Conservation (phyloP, 495 filamentous ascomycete species). For the Staphylotrichum tortipilum region DNA sequence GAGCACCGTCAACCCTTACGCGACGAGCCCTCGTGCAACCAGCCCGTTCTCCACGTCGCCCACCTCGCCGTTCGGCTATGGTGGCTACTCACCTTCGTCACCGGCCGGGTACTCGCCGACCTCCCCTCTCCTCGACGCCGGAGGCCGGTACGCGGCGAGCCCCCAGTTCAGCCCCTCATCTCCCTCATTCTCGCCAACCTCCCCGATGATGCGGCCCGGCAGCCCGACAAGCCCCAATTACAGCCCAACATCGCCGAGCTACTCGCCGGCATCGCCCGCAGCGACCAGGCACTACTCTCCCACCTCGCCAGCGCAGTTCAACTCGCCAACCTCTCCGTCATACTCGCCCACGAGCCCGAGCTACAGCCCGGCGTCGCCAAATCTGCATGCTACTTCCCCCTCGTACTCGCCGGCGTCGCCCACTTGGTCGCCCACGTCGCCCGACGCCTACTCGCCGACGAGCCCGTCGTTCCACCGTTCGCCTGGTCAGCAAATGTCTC, state of each 20-base stretch:
- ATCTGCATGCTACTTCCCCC: slow-evolving; percentile 50
- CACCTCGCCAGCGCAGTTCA: slow-evolving; percentile 46
- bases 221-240: slow-evolving; percentile 59
- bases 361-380: slow-evolving; percentile 59
- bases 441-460: slow-evolving; percentile 66
- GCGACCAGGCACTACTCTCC: slow-evolving; percentile 55
- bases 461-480: slow-evolving; percentile 61
- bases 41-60: slow-evolving; percentile 77
- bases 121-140: slow-evolving; percentile 52
- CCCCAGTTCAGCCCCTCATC: slow-evolving; percentile 66
- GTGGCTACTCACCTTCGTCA: slow-evolving; percentile 54
- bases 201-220: slow-evolving; percentile 55
- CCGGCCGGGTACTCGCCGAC: slow-evolving; percentile 68
- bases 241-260: slow-evolving; percentile 76
- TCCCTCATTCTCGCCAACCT: slow-evolving; percentile 78
- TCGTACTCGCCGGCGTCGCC: slow-evolving; percentile 68
- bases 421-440: slow-evolving; percentile 58
- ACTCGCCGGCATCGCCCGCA: slow-evolving; percentile 62
- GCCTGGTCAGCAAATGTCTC: slow-evolving; percentile 42
- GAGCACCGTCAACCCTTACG: slow-evolving; percentile 61
- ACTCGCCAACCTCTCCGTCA: slow-evolving; percentile 59
- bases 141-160: slow-evolving; percentile 58
- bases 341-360: slow-evolving; percentile 52
- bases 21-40: slow-evolving; percentile 63
- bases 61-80: slow-evolving; percentile 58